Conservation (phyloP, 1,284 basidiomycete genomes). For the Heterobasidion irregulare region DNA sequence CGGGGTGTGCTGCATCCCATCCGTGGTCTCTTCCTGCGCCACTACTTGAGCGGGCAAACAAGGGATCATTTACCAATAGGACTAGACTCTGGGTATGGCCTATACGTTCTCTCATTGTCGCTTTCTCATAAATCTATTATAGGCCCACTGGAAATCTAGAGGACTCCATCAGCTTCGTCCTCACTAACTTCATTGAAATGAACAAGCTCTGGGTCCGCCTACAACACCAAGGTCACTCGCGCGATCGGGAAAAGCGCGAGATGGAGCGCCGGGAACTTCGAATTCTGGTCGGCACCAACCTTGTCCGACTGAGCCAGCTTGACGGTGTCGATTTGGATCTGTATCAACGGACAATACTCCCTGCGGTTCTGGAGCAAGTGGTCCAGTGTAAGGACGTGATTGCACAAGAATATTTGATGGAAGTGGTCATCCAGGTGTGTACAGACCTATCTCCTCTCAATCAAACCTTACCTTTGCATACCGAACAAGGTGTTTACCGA, state of each 20-base stretch:
- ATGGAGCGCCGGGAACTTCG: conserved; percentile 88
- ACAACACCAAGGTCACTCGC: conserved; percentile 92
- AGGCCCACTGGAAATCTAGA: conserved; percentile 84
- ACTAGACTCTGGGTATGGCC: conserved; percentile 66
- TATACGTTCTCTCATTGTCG: neutral
- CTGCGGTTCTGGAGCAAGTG: conserved; percentile 88
- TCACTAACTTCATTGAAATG: conserved; percentile 98
- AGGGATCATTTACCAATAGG: conserved; percentile 91
- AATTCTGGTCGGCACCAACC: conserved; percentile 92
- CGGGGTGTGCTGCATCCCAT: conserved; percentile 91
- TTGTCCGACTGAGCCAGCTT: conserved; percentile 86
- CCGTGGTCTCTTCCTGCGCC: conserved; percentile 85
- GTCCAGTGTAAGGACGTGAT: conserved; percentile 97
- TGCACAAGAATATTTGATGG: conserved; percentile 97
- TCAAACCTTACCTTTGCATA: neutral
- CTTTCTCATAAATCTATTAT: conserved; percentile 1
- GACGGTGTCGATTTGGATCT: conserved; percentile 91
- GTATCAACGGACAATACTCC: conserved; percentile 80
- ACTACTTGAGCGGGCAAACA: conserved; percentile 93
- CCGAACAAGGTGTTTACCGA: conserved; percentile 82
- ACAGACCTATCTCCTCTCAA: neutral
- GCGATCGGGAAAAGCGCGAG: conserved; percentile 92
- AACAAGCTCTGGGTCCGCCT: conserved; percentile 97
- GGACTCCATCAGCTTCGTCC: conserved; percentile 89
- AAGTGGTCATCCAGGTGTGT: conserved; percentile 89